These are phyloP conservation scores for Cudoniella acicularis DNA, from an alignment of 495 filamentous ascomycete species.

Conservation along the genomic window DNA sequence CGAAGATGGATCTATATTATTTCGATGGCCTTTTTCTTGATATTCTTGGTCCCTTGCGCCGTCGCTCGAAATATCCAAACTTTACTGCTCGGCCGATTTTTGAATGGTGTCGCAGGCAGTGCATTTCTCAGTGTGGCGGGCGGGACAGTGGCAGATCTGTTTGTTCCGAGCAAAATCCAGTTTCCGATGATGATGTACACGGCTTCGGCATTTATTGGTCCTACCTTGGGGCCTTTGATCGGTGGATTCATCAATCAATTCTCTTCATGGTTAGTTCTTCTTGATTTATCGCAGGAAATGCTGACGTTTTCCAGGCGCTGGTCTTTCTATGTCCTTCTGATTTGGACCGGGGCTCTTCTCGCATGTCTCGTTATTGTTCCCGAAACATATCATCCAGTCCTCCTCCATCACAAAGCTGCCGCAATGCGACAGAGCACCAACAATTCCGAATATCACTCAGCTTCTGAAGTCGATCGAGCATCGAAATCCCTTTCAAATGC, in stretches of 20 bases:
- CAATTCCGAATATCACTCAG: conserved; percentile 46
- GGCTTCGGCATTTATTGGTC: conserved; percentile 66
- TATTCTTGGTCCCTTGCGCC: conserved; percentile 41
- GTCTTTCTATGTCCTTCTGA: conserved; percentile 82
- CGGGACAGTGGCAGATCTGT: conserved; percentile 36
- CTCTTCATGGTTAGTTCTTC: conserved; percentile 1
- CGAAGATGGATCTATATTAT: not conserved
- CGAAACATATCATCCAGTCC: conserved; percentile 66
- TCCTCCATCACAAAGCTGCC: conserved; percentile 10
- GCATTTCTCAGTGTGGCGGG: conserved; percentile 87
- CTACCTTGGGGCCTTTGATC: conserved; percentile 46
- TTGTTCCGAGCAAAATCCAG: not conserved
- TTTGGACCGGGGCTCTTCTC: conserved; percentile 66
- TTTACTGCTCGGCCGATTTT: conserved; percentile 74
- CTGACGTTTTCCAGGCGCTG: conserved; percentile 71
- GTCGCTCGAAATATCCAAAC: conserved; percentile 77
- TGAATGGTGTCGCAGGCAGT: conserved; percentile 75
- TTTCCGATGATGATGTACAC: conserved; percentile 6
- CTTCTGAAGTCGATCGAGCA: conserved; percentile 1
- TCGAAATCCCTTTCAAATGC: conserved; percentile 61
- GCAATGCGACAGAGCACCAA: conserved; percentile 7
- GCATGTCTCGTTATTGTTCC: conserved; percentile 65
- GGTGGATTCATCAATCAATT: conserved; percentile 41
- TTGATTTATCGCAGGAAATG: no score
- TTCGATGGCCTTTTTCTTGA: not conserved